phyloP scores from a whole-genome alignment of 345 rosid genomes.

The Turritis glabra region DNA sequence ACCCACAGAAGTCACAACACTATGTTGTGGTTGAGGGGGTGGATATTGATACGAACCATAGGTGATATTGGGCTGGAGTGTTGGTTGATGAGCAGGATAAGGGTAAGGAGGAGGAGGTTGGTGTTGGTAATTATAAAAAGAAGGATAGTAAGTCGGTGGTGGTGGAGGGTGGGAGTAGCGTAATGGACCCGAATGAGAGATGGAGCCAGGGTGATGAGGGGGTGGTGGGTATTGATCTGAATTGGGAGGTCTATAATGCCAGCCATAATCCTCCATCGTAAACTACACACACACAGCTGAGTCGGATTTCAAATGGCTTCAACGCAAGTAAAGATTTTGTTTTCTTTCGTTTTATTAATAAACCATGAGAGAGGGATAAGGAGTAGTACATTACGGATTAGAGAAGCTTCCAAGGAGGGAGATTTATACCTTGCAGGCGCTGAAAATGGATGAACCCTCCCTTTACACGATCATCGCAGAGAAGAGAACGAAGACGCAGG shows the following conservation, averaged over 20 bases:
- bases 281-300: background rate
- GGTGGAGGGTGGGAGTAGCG: slow-evolving; percentile 38
- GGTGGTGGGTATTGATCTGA: slow-evolving; percentile 50
- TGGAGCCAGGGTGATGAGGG: slow-evolving; percentile 22
- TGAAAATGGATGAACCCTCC: no score
- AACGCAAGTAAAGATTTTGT: background rate
- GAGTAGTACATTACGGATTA: no score
- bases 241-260: slow-evolving; percentile 49
- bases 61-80: slow-evolving; percentile 43
- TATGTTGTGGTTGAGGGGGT: slow-evolving; percentile 32
- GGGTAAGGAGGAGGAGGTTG: slow-evolving; percentile 47
- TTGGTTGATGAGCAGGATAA: slow-evolving; percentile 44
- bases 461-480: no score
- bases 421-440: no score
- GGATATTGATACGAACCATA: slow-evolving; percentile 46
- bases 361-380: no score
- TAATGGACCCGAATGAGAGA: slow-evolving; percentile 41
- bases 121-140: slow-evolving; percentile 18
- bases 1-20: slow-evolving; percentile 29
- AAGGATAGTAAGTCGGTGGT: slow-evolving; percentile 16
- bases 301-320: background rate
- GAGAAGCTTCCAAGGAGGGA: no score
- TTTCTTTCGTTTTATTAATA: no score
- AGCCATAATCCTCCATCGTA: slow-evolving; percentile 31
- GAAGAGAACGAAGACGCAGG: no score